These are phyloP conservation scores for Carex cristatella DNA, from an alignment of 176 grass and related monocot species.

Conservation along the genomic window DNA sequence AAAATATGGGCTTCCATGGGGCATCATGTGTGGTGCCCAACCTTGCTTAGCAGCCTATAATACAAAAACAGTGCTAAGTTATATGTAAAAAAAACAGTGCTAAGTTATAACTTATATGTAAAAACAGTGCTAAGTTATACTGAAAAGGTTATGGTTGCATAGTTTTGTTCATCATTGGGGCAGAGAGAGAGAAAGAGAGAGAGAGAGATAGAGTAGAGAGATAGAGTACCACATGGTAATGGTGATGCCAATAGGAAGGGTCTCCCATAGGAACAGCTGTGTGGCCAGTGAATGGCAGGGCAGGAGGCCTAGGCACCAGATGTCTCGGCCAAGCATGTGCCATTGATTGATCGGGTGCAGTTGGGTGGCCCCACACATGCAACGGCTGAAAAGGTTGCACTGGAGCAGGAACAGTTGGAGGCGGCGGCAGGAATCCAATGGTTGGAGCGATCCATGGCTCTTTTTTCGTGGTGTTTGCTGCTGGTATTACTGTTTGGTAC, in stretches of 20 bases:
- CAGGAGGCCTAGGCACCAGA: constrained; percentile 23
- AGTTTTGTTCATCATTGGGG: not conserved
- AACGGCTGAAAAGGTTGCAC: constrained; percentile 23
- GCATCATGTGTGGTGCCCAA: constrained; percentile 24
- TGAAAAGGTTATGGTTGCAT: not conserved
- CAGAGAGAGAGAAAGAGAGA: not conserved
- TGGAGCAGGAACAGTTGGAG: constrained; percentile 5
- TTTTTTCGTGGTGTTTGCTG: not conserved
- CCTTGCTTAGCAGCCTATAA: constrained; percentile 23
- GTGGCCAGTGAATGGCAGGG: constrained; percentile 30
- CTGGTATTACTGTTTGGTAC: constrained; percentile 17
- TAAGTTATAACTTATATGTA: not conserved
- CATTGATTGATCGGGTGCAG: constrained; percentile 24
- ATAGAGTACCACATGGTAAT: constrained; percentile 35
- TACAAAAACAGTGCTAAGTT: not conserved
- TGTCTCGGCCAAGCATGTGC: constrained; percentile 55
- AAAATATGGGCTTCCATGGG: constrained; percentile 13
- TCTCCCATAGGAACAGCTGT: constrained; percentile 32
- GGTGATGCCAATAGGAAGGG: constrained; percentile 67
- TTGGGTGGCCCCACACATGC: constrained; percentile 37
- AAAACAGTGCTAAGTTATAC: not conserved
- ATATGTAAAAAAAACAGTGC: not conserved
- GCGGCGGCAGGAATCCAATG: constrained; percentile 43
- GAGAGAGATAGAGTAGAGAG: not conserved
- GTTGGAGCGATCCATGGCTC: constrained; percentile 51